Evolutionary conservation across 805 yeast species (phyloP), one percentile per base, ranked within the genome.

Genomic region (Naumovozyma baii): DNA sequence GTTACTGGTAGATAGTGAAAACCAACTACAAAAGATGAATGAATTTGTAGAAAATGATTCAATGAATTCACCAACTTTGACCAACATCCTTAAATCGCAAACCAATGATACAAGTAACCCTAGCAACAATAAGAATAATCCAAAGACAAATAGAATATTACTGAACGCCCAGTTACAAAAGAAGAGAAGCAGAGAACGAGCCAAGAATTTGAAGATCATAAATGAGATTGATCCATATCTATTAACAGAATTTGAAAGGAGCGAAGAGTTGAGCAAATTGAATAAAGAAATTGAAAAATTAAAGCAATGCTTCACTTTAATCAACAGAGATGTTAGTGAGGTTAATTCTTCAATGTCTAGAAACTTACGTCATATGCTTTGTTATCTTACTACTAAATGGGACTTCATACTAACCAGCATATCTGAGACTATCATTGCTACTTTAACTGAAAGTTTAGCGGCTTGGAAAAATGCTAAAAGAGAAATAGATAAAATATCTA

Each of bases 391-490:
- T 29, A 22, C 39, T 2, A 57, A 52, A 36, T 60, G 66, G 57
- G 45, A 46, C 14, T 39, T 43, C 4, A 48, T 67, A 26, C 45
- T 65, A 36, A 46, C 48, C 18, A 43, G 51, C n/a, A 63, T 63
- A 31, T 44, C 67, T 1, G 56, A 55, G 32, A 53, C 62, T 2
- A 46, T 66, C 12, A 41, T 64, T 20, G 57, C 58, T 18, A 67
- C 66, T 63, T 49, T 66, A 9, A 51, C 40, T 34, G 72, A 64
- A 40, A 62, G 65, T 39, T 44, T 65, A 19, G 50, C 51, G 16
- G 61, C 67, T 12, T 67, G 71, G 71, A 57, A 63, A 43, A 58
- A 58, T 34, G 67, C 70, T 9, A 61, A 58, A 39, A 18, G 20
- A 4, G 34, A 41, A 17, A 47, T 53, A 5, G 39, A 41, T 30